Conservation (phyloP, 208 protist species). For the Trypanosoma platydactyli region DNA sequence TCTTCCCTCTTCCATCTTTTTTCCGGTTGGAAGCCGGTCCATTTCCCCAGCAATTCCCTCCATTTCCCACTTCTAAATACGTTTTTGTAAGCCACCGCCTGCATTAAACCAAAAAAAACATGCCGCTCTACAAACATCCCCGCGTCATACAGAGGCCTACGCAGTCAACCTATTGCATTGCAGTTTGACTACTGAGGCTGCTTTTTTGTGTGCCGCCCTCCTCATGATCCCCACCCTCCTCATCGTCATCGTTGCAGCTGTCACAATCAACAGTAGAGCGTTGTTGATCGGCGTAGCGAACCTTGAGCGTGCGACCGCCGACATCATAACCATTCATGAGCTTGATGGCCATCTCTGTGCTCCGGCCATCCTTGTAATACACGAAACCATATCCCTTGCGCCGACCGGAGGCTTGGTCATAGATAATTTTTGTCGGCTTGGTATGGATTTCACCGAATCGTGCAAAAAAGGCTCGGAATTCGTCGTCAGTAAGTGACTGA, state of each 20-base stretch:
- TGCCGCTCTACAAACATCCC: too few relatives aligned
- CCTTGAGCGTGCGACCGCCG: slow-evolving; percentile 50
- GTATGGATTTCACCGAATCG: slow-evolving; percentile 46
- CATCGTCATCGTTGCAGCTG: slow-evolving; percentile 12
- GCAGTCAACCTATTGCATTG: too few relatives aligned
- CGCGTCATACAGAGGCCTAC: too few relatives aligned
- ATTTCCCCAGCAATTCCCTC: too few relatives aligned
- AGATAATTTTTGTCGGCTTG: slow-evolving; percentile 54
- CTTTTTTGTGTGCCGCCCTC: not conserved
- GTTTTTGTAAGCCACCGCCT: too few relatives aligned
- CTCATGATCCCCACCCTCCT: slow-evolving; percentile 7
- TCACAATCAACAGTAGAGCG: slow-evolving; percentile 31
- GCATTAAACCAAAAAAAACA: too few relatives aligned
- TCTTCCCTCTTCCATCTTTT: too few relatives aligned
- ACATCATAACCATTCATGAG: slow-evolving; percentile 53
- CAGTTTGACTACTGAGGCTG: not conserved
- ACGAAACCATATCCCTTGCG: slow-evolving; percentile 84
- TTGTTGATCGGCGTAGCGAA: slow-evolving; percentile 66
- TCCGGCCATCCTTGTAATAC: slow-evolving; percentile 61
- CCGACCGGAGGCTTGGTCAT: slow-evolving; percentile 46
- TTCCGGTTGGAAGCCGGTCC: too few relatives aligned
- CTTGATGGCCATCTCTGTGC: slow-evolving; percentile 52
- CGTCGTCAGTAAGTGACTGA: slow-evolving; percentile 47
- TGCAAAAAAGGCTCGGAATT: slow-evolving; percentile 49
- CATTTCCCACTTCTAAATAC: too few relatives aligned